These are phyloP conservation scores for Penicillium nordicum DNA, from an alignment of 2,329 filamentous ascomycete species.

Conservation along the genomic window DNA sequence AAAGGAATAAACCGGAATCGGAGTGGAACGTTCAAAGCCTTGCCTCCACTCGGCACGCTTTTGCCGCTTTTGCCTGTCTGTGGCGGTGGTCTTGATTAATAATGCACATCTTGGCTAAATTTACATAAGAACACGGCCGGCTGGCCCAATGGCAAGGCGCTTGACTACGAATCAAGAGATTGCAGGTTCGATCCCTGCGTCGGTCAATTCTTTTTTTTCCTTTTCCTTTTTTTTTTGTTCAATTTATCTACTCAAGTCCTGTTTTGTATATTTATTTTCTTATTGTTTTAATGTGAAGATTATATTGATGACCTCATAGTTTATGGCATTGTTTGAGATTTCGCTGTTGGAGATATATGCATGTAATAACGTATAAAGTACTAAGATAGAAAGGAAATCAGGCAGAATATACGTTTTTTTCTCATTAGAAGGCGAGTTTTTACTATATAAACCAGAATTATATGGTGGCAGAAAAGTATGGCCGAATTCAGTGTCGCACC, in stretches of 20 bases:
- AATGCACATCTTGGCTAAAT: rapidly evolving
- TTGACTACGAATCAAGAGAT: constrained; percentile 54
- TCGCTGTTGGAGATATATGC: neutral
- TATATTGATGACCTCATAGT: neutral
- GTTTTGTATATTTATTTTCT: neutral
- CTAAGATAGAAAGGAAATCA: no score
- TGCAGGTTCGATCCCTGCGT: constrained; percentile 48
- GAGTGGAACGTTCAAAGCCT: neutral
- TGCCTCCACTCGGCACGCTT: constrained; percentile 24
- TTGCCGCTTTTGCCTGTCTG: constrained; percentile 13
- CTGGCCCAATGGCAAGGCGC: constrained; percentile 51
- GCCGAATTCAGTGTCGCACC: no score
- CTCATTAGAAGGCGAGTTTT: no score
- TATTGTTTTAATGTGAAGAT: no score
- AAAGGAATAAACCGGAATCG: constrained; percentile 8
- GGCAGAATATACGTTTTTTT: no score
- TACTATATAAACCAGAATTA: no score
- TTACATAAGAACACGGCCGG: constrained; percentile 18
- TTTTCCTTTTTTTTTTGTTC: neutral
- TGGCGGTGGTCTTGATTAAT: neutral
- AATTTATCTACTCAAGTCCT: neutral
- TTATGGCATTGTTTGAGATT: neutral
- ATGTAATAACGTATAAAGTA: neutral
- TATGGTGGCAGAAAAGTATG: no score
- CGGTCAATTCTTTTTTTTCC: constrained; percentile 30